Evolutionary conservation across 2,329 filamentous ascomycete genomes (phyloP).

Genomic region (Paecilomyces fulvus): DNA sequence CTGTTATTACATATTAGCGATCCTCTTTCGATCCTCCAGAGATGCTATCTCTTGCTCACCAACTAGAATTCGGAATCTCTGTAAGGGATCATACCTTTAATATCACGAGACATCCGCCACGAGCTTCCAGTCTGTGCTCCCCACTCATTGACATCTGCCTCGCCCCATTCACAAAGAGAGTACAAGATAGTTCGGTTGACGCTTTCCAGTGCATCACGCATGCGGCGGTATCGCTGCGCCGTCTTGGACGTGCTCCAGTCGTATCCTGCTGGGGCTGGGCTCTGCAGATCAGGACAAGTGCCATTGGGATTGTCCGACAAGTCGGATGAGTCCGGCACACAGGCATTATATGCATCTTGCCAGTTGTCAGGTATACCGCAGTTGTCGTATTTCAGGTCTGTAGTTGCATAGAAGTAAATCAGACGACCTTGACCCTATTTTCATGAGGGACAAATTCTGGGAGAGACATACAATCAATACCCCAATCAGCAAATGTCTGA

Average conservation of each 20-base stretch:
- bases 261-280: slow-evolving; percentile 39
- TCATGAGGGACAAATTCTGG: background rate
- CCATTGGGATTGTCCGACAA: slow-evolving; percentile 31
- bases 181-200: slow-evolving; percentile 43
- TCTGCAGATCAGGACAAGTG: slow-evolving; percentile 28
- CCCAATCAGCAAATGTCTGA: slow-evolving; percentile 49
- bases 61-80: background rate
- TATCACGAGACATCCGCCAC: slow-evolving; percentile 33
- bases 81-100: slow-evolving; percentile 13
- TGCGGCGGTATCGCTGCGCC: slow-evolving; percentile 39
- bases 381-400: slow-evolving; percentile 52
- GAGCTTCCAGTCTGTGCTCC: slow-evolving; percentile 42
- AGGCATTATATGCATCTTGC: slow-evolving; percentile 32
- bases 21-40: background rate
- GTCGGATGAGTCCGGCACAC: slow-evolving; percentile 30
- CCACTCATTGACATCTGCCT: slow-evolving; percentile 43
- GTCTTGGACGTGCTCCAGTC: slow-evolving; percentile 44
- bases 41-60: too few relatives aligned
- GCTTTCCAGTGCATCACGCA: slow-evolving; percentile 44
- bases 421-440: background rate
- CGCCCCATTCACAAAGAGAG: slow-evolving; percentile 48
- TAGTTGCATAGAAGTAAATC: background rate
- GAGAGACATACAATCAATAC: slow-evolving; percentile 41
- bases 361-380: slow-evolving; percentile 37
- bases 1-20: slow-evolving; percentile 5